Percentiles rank a stretch among this genome's conserved stretches.
These are phyloP conservation scores for Schizopora paradoxa DNA, from an alignment of 1,284 basidiomycete genomes.

Conservation along the genomic window DNA sequence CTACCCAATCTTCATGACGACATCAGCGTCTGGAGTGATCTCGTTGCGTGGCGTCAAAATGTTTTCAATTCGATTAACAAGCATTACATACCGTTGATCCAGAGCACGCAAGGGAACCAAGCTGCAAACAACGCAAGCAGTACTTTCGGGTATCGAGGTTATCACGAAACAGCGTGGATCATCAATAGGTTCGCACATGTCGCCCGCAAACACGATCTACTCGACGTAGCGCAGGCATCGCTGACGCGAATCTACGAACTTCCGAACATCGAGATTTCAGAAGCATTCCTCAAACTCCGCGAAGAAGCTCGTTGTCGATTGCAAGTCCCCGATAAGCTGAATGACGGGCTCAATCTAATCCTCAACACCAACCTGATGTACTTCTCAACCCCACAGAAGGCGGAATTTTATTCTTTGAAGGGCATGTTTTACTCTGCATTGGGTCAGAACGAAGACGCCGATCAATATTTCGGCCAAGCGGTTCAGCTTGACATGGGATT, in stretches of 20 bases:
- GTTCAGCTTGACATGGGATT: constrained; percentile 95
- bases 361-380: constrained; percentile 99
- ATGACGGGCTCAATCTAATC: constrained; percentile 95
- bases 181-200: constrained; percentile 99
- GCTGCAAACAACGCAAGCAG: constrained; percentile 56
- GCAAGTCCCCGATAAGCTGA: constrained; percentile 90
- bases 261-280: constrained; percentile 99
- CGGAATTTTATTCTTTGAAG: constrained; percentile 99
- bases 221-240: constrained; percentile 93
- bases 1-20: constrained; percentile 96
- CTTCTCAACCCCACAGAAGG: constrained; percentile 92
- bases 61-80: constrained; percentile 81
- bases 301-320: constrained; percentile 99
- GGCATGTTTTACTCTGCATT: constrained; percentile 97
- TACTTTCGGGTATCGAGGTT: constrained; percentile 96
- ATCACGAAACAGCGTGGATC: constrained; percentile 99
- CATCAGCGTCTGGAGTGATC: constrained; percentile 97
- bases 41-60: constrained; percentile 97
- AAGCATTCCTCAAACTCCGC: constrained; percentile 97
- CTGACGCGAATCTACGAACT: constrained; percentile 98
- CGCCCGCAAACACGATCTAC: constrained; percentile 92
- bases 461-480: constrained; percentile 88
- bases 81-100: constrained; percentile 90
- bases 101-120: constrained; percentile 42
- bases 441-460: constrained; percentile 87